A percentile compares a stretch with the other conserved stretches of the same genome.
Evolutionary conservation across 2,329 filamentous ascomycete species (phyloP).

Genomic region (Ploettnerulaceae sp.): DNA sequence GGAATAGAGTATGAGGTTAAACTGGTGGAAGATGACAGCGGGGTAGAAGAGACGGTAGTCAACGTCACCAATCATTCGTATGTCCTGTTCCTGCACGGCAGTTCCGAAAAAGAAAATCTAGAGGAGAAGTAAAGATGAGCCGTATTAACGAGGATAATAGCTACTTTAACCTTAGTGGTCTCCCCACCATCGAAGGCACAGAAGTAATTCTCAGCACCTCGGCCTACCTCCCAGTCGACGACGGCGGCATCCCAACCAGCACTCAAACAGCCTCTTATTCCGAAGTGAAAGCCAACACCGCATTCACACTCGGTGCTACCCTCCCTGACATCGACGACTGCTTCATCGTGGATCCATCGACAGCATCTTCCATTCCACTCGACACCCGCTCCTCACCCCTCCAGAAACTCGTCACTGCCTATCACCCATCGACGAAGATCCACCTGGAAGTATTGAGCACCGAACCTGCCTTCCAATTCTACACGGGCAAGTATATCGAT

Average conservation of each 20-base stretch:
- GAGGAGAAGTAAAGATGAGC: neutral
- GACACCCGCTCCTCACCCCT: slow-evolving; percentile 54
- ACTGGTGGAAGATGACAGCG: slow-evolving; percentile 63
- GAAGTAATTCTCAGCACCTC: slow-evolving; percentile 53
- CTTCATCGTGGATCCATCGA: slow-evolving; percentile 60
- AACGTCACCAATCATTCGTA: slow-evolving; percentile 96
- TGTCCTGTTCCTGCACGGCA: slow-evolving; percentile 22
- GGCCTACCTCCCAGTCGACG: slow-evolving; percentile 69
- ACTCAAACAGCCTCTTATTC: slow-evolving; percentile 56
- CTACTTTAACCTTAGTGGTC: slow-evolving; percentile 60
- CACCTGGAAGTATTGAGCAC: slow-evolving; percentile 86
- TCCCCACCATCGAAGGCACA: slow-evolving; percentile 57
- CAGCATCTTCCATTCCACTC: slow-evolving; percentile 39
- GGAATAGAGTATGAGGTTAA: slow-evolving; percentile 88
- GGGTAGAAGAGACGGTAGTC: slow-evolving; percentile 81
- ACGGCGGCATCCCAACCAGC: slow-evolving; percentile 65
- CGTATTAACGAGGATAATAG: slow-evolving; percentile 30
- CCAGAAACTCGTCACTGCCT: slow-evolving; percentile 62
- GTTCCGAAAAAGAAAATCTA: neutral
- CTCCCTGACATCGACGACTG: slow-evolving; percentile 82
- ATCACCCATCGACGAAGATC: slow-evolving; percentile 68
- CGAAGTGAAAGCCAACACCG: slow-evolving; percentile 57
- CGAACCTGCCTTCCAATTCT: slow-evolving; percentile 95
- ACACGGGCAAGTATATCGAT: slow-evolving; percentile 81
- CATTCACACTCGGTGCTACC: slow-evolving; percentile 64